Percentiles rank a stretch among this genome's conserved stretches.
These are phyloP conservation scores for Cadophora sp. DNA, from an alignment of 2,329 filamentous ascomycete genomes.

Conservation along the genomic window DNA sequence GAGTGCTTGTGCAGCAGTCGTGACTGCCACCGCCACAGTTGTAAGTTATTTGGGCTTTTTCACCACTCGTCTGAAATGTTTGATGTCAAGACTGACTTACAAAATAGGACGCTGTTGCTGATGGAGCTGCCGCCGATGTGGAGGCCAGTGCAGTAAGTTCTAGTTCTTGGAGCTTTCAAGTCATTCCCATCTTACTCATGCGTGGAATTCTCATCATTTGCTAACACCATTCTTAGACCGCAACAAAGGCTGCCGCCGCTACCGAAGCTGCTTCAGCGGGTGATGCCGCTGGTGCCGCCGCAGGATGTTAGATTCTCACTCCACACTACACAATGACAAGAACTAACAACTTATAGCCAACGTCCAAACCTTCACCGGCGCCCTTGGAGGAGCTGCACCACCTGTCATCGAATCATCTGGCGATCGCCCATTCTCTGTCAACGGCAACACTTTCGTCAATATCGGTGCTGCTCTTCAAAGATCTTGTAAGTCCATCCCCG, in stretches of 20 bases:
- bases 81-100: neutral
- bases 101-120: neutral
- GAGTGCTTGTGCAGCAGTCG: conserved; percentile 14
- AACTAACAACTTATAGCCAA: conserved; percentile 40
- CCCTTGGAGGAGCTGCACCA: conserved; percentile 58
- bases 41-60: neutral
- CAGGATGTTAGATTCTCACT: conserved; percentile 36
- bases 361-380: conserved; percentile 51
- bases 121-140: neutral
- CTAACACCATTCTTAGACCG: too few species aligned
- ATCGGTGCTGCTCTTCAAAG: conserved; percentile 62
- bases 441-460: conserved; percentile 64
- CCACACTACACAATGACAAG: neutral
- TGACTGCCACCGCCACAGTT: neutral
- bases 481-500: conserved; percentile 50
- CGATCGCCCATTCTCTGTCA: conserved; percentile 60
- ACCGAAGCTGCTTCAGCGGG: neutral
- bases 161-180: too few species aligned
- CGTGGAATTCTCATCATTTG: too few species aligned
- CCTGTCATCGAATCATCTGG: conserved; percentile 55
- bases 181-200: too few species aligned
- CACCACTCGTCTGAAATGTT: neutral
- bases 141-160: too few species aligned
- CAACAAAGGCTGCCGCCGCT: too few species aligned
- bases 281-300: conserved; percentile 29